Conservation (phyloP, 371 early-diverging fungal genomes). For the Mucor lusitanicus region DNA sequence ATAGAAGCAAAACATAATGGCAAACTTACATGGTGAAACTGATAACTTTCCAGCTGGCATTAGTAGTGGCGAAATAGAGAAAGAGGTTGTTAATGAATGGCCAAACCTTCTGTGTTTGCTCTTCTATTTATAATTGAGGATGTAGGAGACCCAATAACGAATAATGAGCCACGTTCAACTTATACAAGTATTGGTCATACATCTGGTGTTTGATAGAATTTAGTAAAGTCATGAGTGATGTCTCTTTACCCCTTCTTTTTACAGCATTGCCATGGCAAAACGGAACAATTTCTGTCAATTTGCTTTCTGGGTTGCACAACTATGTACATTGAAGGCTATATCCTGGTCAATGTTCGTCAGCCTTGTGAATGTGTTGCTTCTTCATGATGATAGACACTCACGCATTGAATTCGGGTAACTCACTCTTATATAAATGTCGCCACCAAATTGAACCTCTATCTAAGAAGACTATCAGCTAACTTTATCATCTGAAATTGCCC, state of each 20-base stretch:
- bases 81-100: not conserved
- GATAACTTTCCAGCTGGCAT: slow-evolving; percentile 23
- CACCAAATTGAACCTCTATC: not conserved
- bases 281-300: not conserved
- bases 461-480: not conserved
- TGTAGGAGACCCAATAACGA: not conserved
- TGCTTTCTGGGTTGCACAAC: not conserved
- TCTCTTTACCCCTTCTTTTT: not conserved
- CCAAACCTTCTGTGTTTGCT: not conserved
- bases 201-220: not conserved
- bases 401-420: not conserved
- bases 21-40: slow-evolving; percentile 20
- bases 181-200: not conserved
- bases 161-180: not conserved
- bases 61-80: not conserved
- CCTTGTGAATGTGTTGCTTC: not conserved
- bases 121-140: not conserved
- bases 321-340: not conserved
- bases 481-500: not conserved
- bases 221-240: not conserved
- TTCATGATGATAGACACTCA: not conserved
- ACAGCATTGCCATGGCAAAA: not conserved
- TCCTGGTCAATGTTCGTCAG: not conserved
- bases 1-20: not conserved
- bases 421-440: not conserved